Base-by-base conservation (phyloP, 2,329 filamentous ascomycete species). In the Diaporthe vexans region DNA sequence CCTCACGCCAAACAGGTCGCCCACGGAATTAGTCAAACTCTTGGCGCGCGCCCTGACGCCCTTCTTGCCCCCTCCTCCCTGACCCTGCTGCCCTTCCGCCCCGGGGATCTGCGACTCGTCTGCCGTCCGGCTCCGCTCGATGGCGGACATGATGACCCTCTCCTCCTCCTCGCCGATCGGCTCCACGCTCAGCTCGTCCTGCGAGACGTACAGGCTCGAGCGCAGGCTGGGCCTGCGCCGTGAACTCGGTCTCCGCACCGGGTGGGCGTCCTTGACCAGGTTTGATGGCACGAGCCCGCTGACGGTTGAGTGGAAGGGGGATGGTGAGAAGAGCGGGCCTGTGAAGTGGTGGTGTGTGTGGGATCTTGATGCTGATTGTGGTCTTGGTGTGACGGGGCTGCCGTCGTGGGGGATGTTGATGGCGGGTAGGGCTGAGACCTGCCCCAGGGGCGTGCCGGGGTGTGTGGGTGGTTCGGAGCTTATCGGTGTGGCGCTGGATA, bases 301-400 rank as follows among this genome's bases (percentile, higher is more conserved):
- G 51, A 91, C 87, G 1, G 90, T 91, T 0, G 89, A 90, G 1
- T 89, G 90, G 46, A 91, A 84, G 0, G 90, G 90, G 0, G 89
- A 91, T 15, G 90, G 89, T 3, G 89, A 91, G 75, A 91, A 89
- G 51, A 91, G 86, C 2, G 86, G 85, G 43, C 86, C 86, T 37
- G 85, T 82, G 75, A 82, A 85, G 65, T 85, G 83, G 35, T 84
- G 83, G 59, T 43, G 40, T 13, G 81, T 82, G 56, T 84, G 82
- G 17, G 80, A 81, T 17, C 82, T 80, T 75, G 77, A 82, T 76
- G 78, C 81, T 33, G 63, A 59, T 76, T 79, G 81, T 71, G 75
- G 80, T 67, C 77, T 83, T 79, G 79, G 82, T 72, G 77, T 80
- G 40, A 76, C 73, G 19, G 79, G 71, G 79, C 76, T 56, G 79